A percentile compares a stretch with the other conserved stretches of the same genome.
phyloP scores from a whole-genome alignment of 139 green algal species.

The Desmodesmus armatus region DNA sequence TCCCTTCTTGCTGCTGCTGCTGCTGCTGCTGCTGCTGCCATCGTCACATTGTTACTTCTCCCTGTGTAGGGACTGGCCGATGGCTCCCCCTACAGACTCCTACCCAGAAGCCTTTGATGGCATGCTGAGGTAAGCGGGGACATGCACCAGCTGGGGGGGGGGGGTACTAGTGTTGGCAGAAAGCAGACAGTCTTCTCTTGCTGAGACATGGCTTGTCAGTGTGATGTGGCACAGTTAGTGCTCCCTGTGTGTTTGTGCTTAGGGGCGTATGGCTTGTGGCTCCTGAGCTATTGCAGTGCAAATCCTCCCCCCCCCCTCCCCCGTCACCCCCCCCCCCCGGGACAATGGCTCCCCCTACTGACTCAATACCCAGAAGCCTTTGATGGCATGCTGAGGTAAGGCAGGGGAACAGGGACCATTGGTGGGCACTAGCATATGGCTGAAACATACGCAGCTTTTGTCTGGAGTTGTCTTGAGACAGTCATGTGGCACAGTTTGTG shows the following conservation, averaged over 20 bases:
- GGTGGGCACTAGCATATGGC: not conserved
- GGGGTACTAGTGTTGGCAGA: not conserved
- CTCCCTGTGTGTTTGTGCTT: no score
- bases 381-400: conserved; percentile 29
- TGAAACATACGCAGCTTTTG: not conserved
- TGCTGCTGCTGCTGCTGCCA: no score
- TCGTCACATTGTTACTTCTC: no score
- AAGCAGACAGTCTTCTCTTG: not conserved
- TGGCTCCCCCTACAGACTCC: conserved; percentile 4
- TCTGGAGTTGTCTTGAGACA: not conserved
- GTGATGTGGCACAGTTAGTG: no score
- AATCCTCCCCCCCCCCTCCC: no score
- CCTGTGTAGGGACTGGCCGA: conserved; percentile 21
- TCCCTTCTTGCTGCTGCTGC: not conserved
- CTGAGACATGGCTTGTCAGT: not conserved
- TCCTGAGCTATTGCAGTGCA: no score
- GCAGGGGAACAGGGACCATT: not conserved
- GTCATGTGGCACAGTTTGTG: no score
- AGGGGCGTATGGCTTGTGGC: no score
- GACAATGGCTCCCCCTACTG: conserved; percentile 7
- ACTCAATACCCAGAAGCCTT: not conserved
- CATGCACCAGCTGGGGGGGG: not conserved
- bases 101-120: conserved; percentile 8
- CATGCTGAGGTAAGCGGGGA: conserved; percentile 13
- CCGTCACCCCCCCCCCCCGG: no score